Conservation (phyloP, 345 rosid species). For the Alliaria petiolata region DNA sequence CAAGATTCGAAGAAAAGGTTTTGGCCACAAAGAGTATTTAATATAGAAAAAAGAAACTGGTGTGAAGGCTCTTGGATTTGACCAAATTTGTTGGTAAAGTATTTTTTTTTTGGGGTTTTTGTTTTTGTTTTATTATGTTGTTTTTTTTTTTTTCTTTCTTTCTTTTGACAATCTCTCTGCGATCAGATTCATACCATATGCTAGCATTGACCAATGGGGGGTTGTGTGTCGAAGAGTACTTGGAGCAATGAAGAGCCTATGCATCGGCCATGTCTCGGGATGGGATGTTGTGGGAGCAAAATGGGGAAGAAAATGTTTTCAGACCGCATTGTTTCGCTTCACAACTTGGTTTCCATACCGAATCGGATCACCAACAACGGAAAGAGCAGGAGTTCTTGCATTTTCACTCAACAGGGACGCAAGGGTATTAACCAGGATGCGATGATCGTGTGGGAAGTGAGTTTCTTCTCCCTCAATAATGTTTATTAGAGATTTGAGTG, state of each 20-base stretch:
- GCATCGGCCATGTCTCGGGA: conserved; percentile 52
- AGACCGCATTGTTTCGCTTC: conserved; percentile 53
- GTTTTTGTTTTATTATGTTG: too few relatives aligned
- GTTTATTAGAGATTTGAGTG: conserved; percentile 7
- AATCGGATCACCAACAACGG: conserved; percentile 76
- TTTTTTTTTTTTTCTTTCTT: too few relatives aligned
- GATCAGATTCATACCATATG: conserved; percentile 28
- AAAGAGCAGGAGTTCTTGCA: conserved; percentile 78
- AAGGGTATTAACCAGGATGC: conserved; percentile 99
- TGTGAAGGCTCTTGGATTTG: conserved; percentile 35
- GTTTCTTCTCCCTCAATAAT: conserved; percentile 31
- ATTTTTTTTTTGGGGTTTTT: conserved; percentile 30
- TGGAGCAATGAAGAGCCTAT: conserved; percentile 69
- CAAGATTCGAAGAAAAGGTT: conserved; percentile 35
- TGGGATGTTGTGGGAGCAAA: conserved; percentile 66
- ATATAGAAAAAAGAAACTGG: conserved; percentile 7
- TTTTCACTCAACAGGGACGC: conserved; percentile 96
- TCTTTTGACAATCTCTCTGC: conserved; percentile 18
- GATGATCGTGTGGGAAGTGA: conserved; percentile 99
- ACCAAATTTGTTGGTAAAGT: conserved; percentile 40
- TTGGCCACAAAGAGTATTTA: conserved; percentile 26
- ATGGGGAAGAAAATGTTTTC: conserved; percentile 66
- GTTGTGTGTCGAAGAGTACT: conserved; percentile 76
- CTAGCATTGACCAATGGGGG: conserved; percentile 70
- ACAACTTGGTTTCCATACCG: conserved; percentile 70